These are phyloP conservation scores for Acacia pycnantha DNA, from an alignment of 331 rosid genomes.

Conservation along the genomic window DNA sequence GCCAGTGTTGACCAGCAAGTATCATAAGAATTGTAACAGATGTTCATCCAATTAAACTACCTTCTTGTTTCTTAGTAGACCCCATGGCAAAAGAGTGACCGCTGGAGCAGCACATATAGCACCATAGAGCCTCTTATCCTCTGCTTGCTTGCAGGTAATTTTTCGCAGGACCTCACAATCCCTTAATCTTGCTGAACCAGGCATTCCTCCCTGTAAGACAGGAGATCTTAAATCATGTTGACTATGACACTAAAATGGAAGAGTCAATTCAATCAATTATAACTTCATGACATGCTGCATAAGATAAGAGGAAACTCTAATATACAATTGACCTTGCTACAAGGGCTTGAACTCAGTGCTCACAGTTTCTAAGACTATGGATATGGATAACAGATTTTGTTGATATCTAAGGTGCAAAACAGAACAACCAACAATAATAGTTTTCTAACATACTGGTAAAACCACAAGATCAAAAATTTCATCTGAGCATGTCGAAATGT, in stretches of 20 bases:
- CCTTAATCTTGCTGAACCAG: constrained; percentile 85
- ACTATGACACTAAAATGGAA: background rate
- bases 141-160: constrained; percentile 80
- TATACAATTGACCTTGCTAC: background rate
- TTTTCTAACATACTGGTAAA: constrained; percentile 62
- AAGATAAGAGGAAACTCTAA: background rate
- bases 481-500: constrained; percentile 61
- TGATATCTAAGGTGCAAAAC: background rate
- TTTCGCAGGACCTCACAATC: constrained; percentile 65
- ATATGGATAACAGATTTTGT: background rate
- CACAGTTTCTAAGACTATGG: background rate
- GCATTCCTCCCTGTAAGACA: constrained; percentile 85
- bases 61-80: constrained; percentile 76
- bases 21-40: constrained; percentile 4
- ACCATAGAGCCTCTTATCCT: constrained; percentile 79
- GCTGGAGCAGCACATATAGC: constrained; percentile 99
- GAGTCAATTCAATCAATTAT: background rate
- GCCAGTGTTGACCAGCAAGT: constrained; percentile 25
- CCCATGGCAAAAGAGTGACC: constrained; percentile 94
- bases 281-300: background rate
- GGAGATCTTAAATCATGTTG: background rate
- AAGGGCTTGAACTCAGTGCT: background rate
- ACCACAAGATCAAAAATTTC: constrained; percentile 81
- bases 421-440: background rate
- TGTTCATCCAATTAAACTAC: constrained; percentile 37